phyloP scores from a whole-genome alignment of 306 rosid species.

The Inga oerstediana region DNA sequence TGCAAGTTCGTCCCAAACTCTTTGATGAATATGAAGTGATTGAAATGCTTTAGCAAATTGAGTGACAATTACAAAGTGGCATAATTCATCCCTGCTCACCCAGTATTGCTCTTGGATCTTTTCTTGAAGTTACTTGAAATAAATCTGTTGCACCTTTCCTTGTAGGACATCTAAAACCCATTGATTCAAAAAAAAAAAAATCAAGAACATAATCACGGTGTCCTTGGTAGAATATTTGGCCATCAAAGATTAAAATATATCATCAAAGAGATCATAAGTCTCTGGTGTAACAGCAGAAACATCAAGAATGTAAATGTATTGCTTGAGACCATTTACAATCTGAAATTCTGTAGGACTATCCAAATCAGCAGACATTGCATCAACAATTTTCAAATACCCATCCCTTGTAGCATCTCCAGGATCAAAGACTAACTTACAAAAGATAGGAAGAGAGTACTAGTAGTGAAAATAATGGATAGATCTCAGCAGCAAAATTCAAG shows the following conservation, averaged over 20 bases:
- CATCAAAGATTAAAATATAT: constrained; percentile 57
- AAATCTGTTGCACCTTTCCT: constrained; percentile 64
- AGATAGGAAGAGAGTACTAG: too few relatives aligned
- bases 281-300: constrained; percentile 59
- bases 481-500: too few relatives aligned
- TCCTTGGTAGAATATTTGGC: constrained; percentile 60
- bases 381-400: neutral
- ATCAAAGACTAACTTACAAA: too few relatives aligned
- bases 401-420: too few relatives aligned
- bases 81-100: constrained; percentile 40
- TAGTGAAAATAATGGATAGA: too few relatives aligned
- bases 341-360: constrained; percentile 66
- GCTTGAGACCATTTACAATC: constrained; percentile 51
- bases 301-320: constrained; percentile 45
- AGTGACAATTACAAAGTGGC: constrained; percentile 44
- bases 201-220: constrained; percentile 53
- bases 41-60: constrained; percentile 54
- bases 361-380: constrained; percentile 61
- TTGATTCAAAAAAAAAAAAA: constrained; percentile 37
- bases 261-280: constrained; percentile 61
- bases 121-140: constrained; percentile 64
- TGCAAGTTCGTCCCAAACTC: constrained; percentile 42
- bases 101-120: constrained; percentile 65
- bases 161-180: constrained; percentile 60
- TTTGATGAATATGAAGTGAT: constrained; percentile 47